Evolutionary conservation across 2,329 filamentous ascomycete genomes (phyloP).

Genomic region (Samsoniella hepiali): DNA sequence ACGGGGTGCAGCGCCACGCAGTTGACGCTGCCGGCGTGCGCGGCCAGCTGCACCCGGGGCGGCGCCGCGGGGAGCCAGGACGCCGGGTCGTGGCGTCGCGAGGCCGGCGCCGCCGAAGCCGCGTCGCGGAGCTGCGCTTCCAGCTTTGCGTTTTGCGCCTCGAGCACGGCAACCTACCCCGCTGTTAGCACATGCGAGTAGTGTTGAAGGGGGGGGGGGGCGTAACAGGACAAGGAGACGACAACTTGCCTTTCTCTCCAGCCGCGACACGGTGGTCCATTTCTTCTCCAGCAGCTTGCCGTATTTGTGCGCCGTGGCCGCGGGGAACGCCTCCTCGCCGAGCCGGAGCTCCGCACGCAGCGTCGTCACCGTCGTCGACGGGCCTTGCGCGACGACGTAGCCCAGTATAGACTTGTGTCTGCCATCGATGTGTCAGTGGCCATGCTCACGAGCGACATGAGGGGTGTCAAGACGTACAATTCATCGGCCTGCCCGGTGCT

Average conservation of each 20-base stretch:
- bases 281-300: constrained; percentile 94
- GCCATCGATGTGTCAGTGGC: constrained; percentile 9
- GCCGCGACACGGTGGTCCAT: constrained; percentile 89
- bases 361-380: constrained; percentile 65
- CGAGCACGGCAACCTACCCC: constrained; percentile 83
- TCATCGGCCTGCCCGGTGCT: constrained; percentile 80
- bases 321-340: constrained; percentile 67
- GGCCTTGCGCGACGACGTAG: constrained; percentile 72
- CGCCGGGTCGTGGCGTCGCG: constrained; percentile 71
- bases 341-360: constrained; percentile 73
- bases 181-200: neutral
- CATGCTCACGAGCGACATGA: neutral
- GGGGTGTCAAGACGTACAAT: constrained; percentile 58
- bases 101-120: constrained; percentile 53
- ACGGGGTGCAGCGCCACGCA: constrained; percentile 90
- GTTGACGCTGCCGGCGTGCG: constrained; percentile 76
- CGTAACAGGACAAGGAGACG: no score
- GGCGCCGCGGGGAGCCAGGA: constrained; percentile 79
- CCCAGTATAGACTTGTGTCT: constrained; percentile 93
- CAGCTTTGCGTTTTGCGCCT: constrained; percentile 66
- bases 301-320: constrained; percentile 85
- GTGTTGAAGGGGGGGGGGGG: no score
- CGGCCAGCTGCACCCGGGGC: constrained; percentile 78
- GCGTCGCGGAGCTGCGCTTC: constrained; percentile 81
- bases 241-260: constrained; percentile 81